Evolutionary conservation across 2,329 filamentous ascomycete species (phyloP), one percentile per base, ranked within the genome.

Genomic region (Bipolaris cookei): DNA sequence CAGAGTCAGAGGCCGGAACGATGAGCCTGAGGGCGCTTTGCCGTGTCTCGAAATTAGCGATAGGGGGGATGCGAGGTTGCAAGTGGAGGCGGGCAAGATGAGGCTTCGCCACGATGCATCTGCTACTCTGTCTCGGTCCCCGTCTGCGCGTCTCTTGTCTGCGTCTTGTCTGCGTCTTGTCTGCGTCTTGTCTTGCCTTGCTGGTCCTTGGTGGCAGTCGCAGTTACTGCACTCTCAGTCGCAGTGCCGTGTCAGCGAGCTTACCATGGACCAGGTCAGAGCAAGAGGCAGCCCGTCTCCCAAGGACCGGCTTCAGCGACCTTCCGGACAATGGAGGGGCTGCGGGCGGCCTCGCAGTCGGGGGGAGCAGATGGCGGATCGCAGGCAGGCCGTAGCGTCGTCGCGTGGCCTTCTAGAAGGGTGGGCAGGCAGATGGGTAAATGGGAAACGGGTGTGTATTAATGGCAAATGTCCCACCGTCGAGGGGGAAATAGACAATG

Each of bases 381-480:
- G 60, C 64, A 41, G 56, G 53, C 47, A 51, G 63, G 63, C 50
- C 62, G 56, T 32, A 54, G 67, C 65, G 61, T 34, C 30, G 54
- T 48, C 43, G 43, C 38, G 38, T 50, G 46, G 32, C 25, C 51
- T 55, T 58, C 46, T 41, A 51, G 58, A 51, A 55, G 37, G 30
- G 28, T 8, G 28, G 28, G 28, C 28, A 30, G 28, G 28, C 28
- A 30, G 10, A 30, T 30, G 28, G 28, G 10, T 10, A 30, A 30
- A 30, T 30, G 7, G 28, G 28, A 30, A 30, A 13, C 28, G 28
- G 28, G 2, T 30, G 28, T 30, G 28, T 11, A 30, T 30, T 30
- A 25, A 42, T 42, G 20, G 16, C 20, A 42, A 42, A 42, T 25
- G 20, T 23, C 39, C 39, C 39, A 10, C 0, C 25, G 47, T 34